These are phyloP conservation scores for Zangia roseola DNA, from an alignment of 768 basidiomycete species.

Conservation along the genomic window DNA sequence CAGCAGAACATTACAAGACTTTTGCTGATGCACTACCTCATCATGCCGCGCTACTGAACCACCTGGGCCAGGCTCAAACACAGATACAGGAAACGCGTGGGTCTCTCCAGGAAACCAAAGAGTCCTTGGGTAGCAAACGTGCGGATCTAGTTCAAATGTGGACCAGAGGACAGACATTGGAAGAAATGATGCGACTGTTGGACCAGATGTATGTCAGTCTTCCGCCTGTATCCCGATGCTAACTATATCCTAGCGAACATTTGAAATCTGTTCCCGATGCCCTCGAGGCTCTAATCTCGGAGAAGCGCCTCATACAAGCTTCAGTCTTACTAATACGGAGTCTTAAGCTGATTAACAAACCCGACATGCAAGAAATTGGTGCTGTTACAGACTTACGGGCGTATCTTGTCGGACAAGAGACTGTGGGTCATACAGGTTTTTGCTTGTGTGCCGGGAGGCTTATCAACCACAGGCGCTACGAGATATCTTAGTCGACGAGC, in stretches of 20 bases:
- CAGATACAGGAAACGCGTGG: conserved; percentile 72
- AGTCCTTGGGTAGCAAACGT: conserved; percentile 74
- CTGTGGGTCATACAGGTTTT: conserved; percentile 45
- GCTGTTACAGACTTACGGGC: conserved; percentile 84
- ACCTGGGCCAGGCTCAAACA: conserved; percentile 69
- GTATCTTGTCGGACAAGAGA: conserved; percentile 86
- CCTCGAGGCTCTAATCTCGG: conserved; percentile 91
- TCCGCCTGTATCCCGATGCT: conserved; percentile 10
- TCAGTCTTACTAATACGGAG: conserved; percentile 83
- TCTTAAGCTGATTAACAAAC: conserved; percentile 85
- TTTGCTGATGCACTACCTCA: conserved; percentile 94
- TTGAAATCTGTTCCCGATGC: conserved; percentile 89
- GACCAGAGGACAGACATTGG: conserved; percentile 84
- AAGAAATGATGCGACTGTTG: conserved; percentile 93
- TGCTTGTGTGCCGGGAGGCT: background rate
- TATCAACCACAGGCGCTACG: conserved; percentile 64
- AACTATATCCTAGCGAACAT: conserved; percentile 60
- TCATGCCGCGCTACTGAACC: conserved; percentile 74
- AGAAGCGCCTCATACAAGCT: conserved; percentile 90
- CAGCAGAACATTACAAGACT: conserved; percentile 85
- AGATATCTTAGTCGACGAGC: conserved; percentile 92
- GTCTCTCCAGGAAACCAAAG: conserved; percentile 75
- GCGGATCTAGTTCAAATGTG: conserved; percentile 90
- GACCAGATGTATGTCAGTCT: conserved; percentile 79
- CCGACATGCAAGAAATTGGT: conserved; percentile 95